phyloP scores from a whole-genome alignment of 2,329 filamentous ascomycete species.

The Fusarium anguioides region DNA sequence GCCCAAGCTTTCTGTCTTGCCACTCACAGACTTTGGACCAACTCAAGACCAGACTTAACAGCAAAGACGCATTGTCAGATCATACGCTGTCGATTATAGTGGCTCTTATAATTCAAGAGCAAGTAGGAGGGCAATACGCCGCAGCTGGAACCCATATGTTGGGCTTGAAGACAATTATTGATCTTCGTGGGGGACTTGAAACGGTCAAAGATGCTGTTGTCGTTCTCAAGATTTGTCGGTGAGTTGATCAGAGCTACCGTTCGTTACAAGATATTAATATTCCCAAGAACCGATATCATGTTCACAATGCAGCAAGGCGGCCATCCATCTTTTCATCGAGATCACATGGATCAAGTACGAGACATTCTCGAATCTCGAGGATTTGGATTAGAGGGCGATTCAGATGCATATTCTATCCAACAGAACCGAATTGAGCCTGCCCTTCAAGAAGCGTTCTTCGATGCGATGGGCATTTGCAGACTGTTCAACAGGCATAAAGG shows the following conservation, averaged over 20 bases:
- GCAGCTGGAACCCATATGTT: neutral
- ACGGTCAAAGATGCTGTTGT: neutral
- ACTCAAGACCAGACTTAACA: neutral
- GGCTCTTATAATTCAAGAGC: slow-evolving; percentile 12
- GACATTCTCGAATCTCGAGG: fast-evolving
- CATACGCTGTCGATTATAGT: neutral
- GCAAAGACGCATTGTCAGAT: neutral
- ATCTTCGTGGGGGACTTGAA: slow-evolving; percentile 4
- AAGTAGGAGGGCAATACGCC: neutral
- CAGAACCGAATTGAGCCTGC: fast-evolving
- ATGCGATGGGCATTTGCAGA: neutral
- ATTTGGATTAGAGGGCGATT: neutral
- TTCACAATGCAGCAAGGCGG: slow-evolving; percentile 4
- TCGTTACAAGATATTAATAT: neutral
- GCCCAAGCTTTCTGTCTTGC: neutral
- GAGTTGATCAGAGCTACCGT: neutral
- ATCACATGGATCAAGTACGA: neutral
- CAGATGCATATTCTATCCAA: fast-evolving
- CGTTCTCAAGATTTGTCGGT: neutral
- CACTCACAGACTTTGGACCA: slow-evolving; percentile 7
- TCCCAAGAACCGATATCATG: slow-evolving; percentile 3
- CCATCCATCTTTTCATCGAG: neutral
- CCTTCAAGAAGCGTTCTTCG: neutral
- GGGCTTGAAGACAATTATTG: neutral
- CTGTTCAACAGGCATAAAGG: slow-evolving; percentile 1